phyloP scores from a whole-genome alignment of 495 filamentous ascomycete species.

The Neurospora sp. region DNA sequence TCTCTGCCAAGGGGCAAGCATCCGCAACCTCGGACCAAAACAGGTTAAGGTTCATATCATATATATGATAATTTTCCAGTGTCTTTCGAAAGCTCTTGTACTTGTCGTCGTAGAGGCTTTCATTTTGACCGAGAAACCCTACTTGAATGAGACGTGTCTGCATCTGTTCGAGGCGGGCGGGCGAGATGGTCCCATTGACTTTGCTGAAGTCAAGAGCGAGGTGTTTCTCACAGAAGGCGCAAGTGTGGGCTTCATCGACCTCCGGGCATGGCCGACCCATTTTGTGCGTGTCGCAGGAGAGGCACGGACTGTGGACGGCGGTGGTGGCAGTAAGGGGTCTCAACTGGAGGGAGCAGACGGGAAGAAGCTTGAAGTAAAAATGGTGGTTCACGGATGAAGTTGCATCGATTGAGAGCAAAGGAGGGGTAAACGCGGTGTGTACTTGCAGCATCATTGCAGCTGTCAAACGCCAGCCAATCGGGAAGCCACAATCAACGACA shows the following conservation, averaged over 20 bases:
- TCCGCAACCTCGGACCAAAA: background rate
- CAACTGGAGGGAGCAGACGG: background rate
- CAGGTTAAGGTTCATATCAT: background rate
- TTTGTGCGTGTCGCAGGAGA: background rate
- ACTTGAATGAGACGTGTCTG: background rate
- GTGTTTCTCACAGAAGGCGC: background rate
- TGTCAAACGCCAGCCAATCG: background rate
- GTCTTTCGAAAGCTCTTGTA: too few species aligned
- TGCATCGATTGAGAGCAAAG: background rate
- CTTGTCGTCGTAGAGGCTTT: background rate
- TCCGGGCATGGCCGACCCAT: background rate
- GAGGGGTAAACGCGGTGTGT: background rate
- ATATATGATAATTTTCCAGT: background rate
- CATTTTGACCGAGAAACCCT: background rate
- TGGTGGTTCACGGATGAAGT: background rate
- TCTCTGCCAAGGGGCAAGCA: background rate
- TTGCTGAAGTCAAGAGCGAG: background rate
- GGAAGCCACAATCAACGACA: background rate
- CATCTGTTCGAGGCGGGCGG: background rate
- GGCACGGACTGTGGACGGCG: too few species aligned
- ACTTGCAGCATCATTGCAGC: background rate
- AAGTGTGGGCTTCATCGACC: background rate
- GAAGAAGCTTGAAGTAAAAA: background rate
- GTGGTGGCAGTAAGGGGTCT: background rate
- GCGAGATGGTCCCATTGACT: background rate